Percentiles rank a stretch among this genome's conserved stretches.
phyloP scores from a whole-genome alignment of 805 yeast species.

The Lipomyces yamadae region DNA sequence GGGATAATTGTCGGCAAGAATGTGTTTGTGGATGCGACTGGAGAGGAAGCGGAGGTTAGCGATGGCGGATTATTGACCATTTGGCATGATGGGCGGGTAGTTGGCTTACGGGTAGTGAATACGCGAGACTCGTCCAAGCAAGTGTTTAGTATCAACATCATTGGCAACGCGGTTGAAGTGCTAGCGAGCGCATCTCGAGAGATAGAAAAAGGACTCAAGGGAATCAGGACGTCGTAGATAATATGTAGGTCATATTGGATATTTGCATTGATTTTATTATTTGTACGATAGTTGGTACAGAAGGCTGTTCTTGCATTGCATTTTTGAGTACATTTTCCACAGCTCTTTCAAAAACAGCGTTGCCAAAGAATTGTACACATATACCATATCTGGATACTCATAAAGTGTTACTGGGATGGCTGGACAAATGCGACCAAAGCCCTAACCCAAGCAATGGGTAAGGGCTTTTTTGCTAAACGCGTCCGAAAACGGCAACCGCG shows the following conservation, averaged over 20 bases:
- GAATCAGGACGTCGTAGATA: neutral
- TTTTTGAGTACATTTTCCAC: no score
- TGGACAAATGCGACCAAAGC: no score
- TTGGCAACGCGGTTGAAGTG: conserved; percentile 20
- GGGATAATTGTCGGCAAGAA: conserved; percentile 75
- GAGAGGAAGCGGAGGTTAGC: conserved; percentile 85
- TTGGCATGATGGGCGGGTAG: conserved; percentile 68
- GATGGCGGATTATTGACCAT: conserved; percentile 81
- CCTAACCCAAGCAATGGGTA: no score
- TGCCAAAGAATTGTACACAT: neutral
- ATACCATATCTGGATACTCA: no score
- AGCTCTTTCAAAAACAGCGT: neutral
- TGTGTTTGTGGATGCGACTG: conserved; percentile 80
- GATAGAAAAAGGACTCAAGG: conserved; percentile 20
- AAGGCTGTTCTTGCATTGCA: neutral
- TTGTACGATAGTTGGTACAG: neutral
- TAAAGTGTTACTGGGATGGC: no score
- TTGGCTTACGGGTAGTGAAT: conserved; percentile 52
- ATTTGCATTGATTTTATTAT: neutral
- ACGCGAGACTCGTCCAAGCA: conserved; percentile 24
- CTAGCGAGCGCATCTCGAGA: conserved; percentile 22
- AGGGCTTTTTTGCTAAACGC: no score
- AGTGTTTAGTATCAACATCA: conserved; percentile 19
- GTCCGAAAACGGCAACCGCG: no score
- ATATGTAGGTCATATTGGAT: neutral